Evolutionary conservation across 2,329 filamentous ascomycete species (phyloP).

Genomic region (Pseudonectria buxi): DNA sequence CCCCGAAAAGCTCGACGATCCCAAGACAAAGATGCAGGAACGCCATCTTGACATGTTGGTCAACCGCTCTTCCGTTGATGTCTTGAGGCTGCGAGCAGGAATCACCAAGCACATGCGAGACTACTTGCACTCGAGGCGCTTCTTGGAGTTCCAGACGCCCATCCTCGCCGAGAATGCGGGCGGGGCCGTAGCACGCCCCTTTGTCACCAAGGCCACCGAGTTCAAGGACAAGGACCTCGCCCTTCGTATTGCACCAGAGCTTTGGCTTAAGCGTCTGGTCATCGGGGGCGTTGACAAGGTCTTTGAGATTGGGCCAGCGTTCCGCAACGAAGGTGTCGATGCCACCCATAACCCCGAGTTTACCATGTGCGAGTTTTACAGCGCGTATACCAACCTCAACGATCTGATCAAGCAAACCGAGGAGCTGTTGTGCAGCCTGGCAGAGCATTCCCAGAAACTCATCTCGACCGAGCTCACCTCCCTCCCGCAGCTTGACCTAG

Average conservation of each 20-base stretch:
- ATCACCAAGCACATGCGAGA: slow-evolving; percentile 69
- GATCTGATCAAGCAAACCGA: slow-evolving; percentile 73
- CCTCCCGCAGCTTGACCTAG: slow-evolving; percentile 42
- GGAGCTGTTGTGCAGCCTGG: slow-evolving; percentile 56
- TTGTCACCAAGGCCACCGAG: slow-evolving; percentile 72
- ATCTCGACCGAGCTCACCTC: slow-evolving; percentile 39
- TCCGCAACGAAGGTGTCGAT: slow-evolving; percentile 90
- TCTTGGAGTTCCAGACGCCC: slow-evolving; percentile 86
- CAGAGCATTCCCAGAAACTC: slow-evolving; percentile 41
- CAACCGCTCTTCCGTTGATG: slow-evolving; percentile 60
- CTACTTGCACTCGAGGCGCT: slow-evolving; percentile 64
- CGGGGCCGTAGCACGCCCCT: slow-evolving; percentile 83
- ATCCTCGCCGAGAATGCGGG: slow-evolving; percentile 76
- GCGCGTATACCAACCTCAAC: slow-evolving; percentile 70
- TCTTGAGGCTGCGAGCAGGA: slow-evolving; percentile 65
- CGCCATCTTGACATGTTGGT: slow-evolving; percentile 85
- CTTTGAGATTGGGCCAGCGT: slow-evolving; percentile 88
- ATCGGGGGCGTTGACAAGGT: slow-evolving; percentile 82
- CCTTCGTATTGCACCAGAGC: slow-evolving; percentile 83
- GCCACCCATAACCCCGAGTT: slow-evolving; percentile 95
- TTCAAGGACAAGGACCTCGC: slow-evolving; percentile 65
- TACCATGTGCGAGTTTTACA: slow-evolving; percentile 95
- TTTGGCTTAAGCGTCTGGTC: slow-evolving; percentile 89
- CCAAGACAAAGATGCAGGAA: slow-evolving; percentile 65
- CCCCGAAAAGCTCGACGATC: slow-evolving; percentile 62